Percentiles rank a stretch among this genome's conserved stretches.
Evolutionary conservation across 1,284 basidiomycete species (phyloP).

Genomic region (Cryptococcus amylolentus): DNA sequence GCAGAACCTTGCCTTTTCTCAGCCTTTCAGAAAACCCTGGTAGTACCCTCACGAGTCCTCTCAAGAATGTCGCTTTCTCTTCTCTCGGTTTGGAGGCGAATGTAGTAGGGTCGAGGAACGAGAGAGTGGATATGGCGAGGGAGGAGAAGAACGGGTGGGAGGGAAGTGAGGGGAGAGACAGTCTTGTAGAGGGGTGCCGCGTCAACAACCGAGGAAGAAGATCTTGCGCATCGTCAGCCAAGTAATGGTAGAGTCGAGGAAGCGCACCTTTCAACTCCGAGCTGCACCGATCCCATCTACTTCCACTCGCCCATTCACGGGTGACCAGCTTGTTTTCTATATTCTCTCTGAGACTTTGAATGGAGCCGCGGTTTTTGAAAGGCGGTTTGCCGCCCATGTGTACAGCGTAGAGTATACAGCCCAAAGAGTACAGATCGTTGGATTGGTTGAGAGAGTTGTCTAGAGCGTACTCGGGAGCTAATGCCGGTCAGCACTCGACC

Average conservation of each 20-base stretch:
- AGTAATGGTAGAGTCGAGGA: background rate
- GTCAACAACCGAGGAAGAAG: slow-evolving; percentile 76
- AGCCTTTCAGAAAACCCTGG: slow-evolving; percentile 84
- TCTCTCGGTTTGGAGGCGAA: slow-evolving; percentile 91
- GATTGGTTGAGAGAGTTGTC: slow-evolving; percentile 80
- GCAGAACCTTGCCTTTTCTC: slow-evolving; percentile 85
- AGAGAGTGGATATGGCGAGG: slow-evolving; percentile 92
- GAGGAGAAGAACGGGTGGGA: slow-evolving; percentile 90
- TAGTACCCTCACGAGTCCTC: slow-evolving; percentile 78
- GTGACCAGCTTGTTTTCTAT: slow-evolving; percentile 57
- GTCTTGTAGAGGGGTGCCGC: slow-evolving; percentile 66
- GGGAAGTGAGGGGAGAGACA: slow-evolving; percentile 73
- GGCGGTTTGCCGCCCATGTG: slow-evolving; percentile 85
- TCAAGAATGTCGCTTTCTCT: slow-evolving; percentile 95
- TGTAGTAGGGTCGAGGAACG: slow-evolving; percentile 91
- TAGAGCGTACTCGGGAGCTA: slow-evolving; percentile 91
- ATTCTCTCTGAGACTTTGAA: slow-evolving; percentile 73
- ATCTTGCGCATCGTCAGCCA: slow-evolving; percentile 52
- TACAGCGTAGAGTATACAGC: slow-evolving; percentile 82
- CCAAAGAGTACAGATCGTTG: slow-evolving; percentile 93
- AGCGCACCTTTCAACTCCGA: slow-evolving; percentile 42
- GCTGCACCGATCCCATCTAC: slow-evolving; percentile 42
- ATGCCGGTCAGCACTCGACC: background rate
- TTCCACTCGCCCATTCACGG: slow-evolving; percentile 38
- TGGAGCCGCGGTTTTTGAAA: slow-evolving; percentile 80